These are phyloP conservation scores for Reticulomyxa filosa DNA, from an alignment of 78 protist genomes.

Conservation along the genomic window DNA sequence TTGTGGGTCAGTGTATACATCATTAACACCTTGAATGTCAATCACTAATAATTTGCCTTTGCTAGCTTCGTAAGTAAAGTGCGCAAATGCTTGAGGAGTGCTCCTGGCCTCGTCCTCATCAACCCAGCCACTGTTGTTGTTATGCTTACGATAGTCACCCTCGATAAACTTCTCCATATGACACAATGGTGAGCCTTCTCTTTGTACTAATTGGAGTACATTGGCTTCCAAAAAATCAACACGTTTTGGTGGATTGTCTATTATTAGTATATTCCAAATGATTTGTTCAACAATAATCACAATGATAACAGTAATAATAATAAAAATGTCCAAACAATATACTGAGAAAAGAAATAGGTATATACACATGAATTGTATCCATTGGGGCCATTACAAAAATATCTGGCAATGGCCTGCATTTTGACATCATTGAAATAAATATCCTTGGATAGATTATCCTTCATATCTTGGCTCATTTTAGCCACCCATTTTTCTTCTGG, in stretches of 20 bases:
- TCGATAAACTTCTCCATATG: background rate
- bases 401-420: constrained; percentile 5
- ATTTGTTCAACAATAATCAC: no score
- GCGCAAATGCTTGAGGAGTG: constrained; percentile 24
- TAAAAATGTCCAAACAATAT: no score
- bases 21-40: constrained; percentile 21
- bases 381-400: background rate
- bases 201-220: background rate
- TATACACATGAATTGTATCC: no score
- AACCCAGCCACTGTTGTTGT: constrained; percentile 10
- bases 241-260: background rate
- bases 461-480: background rate
- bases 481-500: no score
- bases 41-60: background rate
- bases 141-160: constrained; percentile 15
- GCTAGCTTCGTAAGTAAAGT: constrained; percentile 6
- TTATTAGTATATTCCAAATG: no score
- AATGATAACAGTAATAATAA: no score
- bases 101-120: background rate
- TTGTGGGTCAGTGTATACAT: constrained; percentile 22
- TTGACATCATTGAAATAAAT: constrained; percentile 8
- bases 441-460: background rate
- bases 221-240: background rate
- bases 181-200: constrained; percentile 22
- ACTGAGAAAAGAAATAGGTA: no score